These are phyloP conservation scores for Medicago lupulina DNA, from an alignment of 306 rosid species.

Conservation along the genomic window DNA sequence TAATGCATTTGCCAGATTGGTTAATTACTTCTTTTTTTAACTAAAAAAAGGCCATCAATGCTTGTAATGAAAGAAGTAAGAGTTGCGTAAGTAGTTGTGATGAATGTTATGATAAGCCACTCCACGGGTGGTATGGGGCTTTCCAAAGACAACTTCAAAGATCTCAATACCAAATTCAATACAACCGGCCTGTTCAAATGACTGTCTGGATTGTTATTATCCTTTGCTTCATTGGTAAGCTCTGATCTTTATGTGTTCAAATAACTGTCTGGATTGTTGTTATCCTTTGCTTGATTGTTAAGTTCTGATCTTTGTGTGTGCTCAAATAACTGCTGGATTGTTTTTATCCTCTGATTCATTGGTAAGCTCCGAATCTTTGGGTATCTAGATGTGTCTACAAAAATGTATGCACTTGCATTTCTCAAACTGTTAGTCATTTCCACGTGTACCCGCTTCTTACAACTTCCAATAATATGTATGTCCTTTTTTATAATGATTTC, in stretches of 20 bases:
- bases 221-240: constrained; percentile 81
- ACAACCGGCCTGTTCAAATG: constrained; percentile 73
- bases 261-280: neutral
- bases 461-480: neutral
- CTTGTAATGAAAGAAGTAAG: constrained; percentile 68
- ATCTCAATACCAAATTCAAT: constrained; percentile 87
- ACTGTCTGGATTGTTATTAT: constrained; percentile 65
- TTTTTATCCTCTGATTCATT: constrained; percentile 68
- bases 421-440: neutral
- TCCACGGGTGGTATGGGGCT: constrained; percentile 91
- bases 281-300: too few relatives aligned
- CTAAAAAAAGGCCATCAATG: constrained; percentile 50
- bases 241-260: constrained; percentile 22
- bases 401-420: constrained; percentile 25
- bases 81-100: constrained; percentile 69
- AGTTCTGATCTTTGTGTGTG: neutral
- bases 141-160: constrained; percentile 86
- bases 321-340: constrained; percentile 56
- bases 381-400: neutral
- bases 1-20: neutral
- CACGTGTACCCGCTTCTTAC: neutral
- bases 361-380: constrained; percentile 55
- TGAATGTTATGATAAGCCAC: constrained; percentile 76
- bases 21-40: constrained; percentile 23
- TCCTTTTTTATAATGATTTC: neutral